Conservation (phyloP, 148 eudicot species). For the Amaranthus palmeri region DNA sequence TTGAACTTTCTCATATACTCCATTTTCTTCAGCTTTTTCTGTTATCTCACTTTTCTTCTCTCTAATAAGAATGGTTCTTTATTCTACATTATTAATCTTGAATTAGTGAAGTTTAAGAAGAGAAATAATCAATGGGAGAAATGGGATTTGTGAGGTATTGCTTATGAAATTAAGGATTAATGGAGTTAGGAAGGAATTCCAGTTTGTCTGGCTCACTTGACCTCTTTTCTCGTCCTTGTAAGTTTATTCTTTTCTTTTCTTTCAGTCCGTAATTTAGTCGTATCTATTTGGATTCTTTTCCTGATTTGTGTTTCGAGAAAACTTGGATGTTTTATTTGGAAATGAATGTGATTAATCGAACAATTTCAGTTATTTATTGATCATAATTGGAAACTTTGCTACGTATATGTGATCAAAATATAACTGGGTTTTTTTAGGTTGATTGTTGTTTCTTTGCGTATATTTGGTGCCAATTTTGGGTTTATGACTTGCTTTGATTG, state of each 20-base stretch:
- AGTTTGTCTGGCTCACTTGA: constrained; percentile 31
- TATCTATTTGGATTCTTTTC: too few species aligned
- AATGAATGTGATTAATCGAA: neutral
- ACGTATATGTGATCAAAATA: neutral
- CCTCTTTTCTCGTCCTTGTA: constrained; percentile 32
- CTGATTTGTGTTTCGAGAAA: neutral
- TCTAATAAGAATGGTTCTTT: neutral
- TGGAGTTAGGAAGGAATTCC: constrained; percentile 21
- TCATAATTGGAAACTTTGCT: neutral
- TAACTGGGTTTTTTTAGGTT: neutral
- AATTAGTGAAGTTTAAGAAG: neutral
- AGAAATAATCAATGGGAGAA: neutral
- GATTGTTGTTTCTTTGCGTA: neutral
- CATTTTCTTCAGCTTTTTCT: neutral
- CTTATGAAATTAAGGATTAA: neutral
- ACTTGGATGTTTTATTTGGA: neutral
- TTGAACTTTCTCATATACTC: neutral
- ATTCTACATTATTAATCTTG: too few species aligned
- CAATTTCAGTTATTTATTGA: neutral
- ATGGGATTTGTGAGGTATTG: neutral
- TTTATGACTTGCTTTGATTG: neutral
- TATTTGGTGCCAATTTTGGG: too few species aligned
- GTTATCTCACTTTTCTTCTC: neutral
- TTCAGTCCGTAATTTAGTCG: neutral
- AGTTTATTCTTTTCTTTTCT: constrained; percentile 8